phyloP scores from a whole-genome alignment of 345 rosid species.

The Arabidopsis thaliana region TAIR10.1 NC_003074.8:17022001-17022500 shows the following conservation, averaged over 20 bases:
- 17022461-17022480: slow-evolving; percentile 28
- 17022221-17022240: slow-evolving; percentile 47
- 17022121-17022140: slow-evolving; percentile 39
- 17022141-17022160: slow-evolving; percentile 39
- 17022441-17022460: slow-evolving; percentile 38
- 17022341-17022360: neutral
- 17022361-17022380: slow-evolving; percentile 17
- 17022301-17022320: neutral
- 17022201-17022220: slow-evolving; percentile 51
- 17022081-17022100: slow-evolving; percentile 41
- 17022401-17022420: slow-evolving; percentile 13
- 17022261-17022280: slow-evolving; percentile 25
- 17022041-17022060: no score
- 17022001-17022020: neutral
- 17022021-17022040: neutral
- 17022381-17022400: slow-evolving; percentile 27
- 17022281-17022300: slow-evolving; percentile 14
- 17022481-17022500: slow-evolving; percentile 28
- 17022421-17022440: slow-evolving; percentile 22
- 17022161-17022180: slow-evolving; percentile 60
- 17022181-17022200: slow-evolving; percentile 65
- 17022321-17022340: neutral
- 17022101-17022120: slow-evolving; percentile 40
- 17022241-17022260: slow-evolving; percentile 43
- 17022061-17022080: neutral